Evolutionary conservation across 1,284 basidiomycete genomes (phyloP), one percentile per base, ranked within the genome.

Genomic region (Ganoderma leucocontextum): DNA sequence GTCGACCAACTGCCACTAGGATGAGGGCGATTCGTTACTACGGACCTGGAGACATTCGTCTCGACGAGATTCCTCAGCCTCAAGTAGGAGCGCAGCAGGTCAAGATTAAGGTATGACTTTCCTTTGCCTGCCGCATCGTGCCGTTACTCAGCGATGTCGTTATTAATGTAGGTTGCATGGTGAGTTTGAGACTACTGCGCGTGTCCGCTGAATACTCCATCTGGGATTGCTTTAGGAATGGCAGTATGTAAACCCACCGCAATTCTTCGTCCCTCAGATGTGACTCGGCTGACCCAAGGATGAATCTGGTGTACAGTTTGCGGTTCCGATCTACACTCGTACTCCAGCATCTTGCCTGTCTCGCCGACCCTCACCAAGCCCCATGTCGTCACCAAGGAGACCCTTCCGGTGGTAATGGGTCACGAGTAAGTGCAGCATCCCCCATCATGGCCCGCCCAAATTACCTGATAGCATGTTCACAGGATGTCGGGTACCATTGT

Each of bases 11-110:
- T 55, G 13, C 13, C 10, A 8, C 52, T 15, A 19, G 29, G 29
- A 79, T 79, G 78, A 75, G 70, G 52, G 79, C 78, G 7, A 77
- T 77, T 41, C 76, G 77, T 13, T 81, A 76, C 70, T 75, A 80
- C 61, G 80, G 78, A 6, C 74, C 75, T 19, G 72, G 75, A 3
- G 78, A 81, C 63, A 72, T 81, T 55, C 77, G 79, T 12, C 70
- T 81, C 33, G 78, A 80, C 29, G 69, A 79, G 4, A 72, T 79
- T 2, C 75, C 75, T 0, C 75, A 78, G 49, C 80, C 80, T 10
- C 35, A 60, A 2, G 65, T 72, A 0, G 62, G 65, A 4, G 65
- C 55, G 7, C 70, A 68, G 6, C 74, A 80, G 42, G 74, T 80
- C 8, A 77, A 78, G 66, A 72, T 80, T 63, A 79, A 80, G 73